A percentile compares a stretch with the other conserved stretches of the same genome.
These are phyloP conservation scores for Pinus taeda DNA, from an alignment of 75 land plant genomes.

Conservation along the genomic window DNA sequence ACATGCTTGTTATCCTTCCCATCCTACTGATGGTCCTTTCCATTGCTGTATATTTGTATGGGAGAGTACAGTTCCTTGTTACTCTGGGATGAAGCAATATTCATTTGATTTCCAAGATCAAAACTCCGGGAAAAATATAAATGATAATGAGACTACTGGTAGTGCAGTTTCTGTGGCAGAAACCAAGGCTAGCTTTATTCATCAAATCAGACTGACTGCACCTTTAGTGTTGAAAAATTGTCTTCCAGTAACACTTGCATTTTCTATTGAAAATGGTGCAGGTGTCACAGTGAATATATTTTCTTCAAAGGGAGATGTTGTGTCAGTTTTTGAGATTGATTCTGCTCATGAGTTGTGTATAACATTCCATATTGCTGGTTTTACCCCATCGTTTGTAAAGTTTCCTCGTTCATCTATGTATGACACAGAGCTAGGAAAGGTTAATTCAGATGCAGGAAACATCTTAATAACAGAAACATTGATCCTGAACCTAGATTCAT, in stretches of 20 bases:
- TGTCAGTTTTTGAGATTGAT: constrained; percentile 72
- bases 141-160: not conserved
- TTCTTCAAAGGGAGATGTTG: constrained; percentile 45
- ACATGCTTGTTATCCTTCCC: constrained; percentile 17
- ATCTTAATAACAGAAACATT: constrained; percentile 42
- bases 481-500: constrained; percentile 41
- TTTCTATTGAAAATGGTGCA: constrained; percentile 70
- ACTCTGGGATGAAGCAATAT: too few species aligned
- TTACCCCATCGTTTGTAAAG: constrained; percentile 27
- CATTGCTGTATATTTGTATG: too few species aligned
- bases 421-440: constrained; percentile 18
- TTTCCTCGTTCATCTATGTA: constrained; percentile 65
- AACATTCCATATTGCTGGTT: constrained; percentile 42
- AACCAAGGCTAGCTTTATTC: constrained; percentile 33
- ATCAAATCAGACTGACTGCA: constrained; percentile 56
- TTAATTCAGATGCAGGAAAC: constrained; percentile 42
- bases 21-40: too few species aligned
- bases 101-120: too few species aligned
- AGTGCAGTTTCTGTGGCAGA: constrained; percentile 6
- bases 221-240: constrained; percentile 83
- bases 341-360: constrained; percentile 73
- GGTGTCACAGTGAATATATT: constrained; percentile 33
- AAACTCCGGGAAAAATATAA: not conserved
- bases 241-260: constrained; percentile 55
- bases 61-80: too few species aligned